Evolutionary conservation across 2,329 filamentous ascomycete genomes (phyloP), one percentile per base, ranked within the genome.

Genomic region (Neopestalotiopsis clavispora): DNA sequence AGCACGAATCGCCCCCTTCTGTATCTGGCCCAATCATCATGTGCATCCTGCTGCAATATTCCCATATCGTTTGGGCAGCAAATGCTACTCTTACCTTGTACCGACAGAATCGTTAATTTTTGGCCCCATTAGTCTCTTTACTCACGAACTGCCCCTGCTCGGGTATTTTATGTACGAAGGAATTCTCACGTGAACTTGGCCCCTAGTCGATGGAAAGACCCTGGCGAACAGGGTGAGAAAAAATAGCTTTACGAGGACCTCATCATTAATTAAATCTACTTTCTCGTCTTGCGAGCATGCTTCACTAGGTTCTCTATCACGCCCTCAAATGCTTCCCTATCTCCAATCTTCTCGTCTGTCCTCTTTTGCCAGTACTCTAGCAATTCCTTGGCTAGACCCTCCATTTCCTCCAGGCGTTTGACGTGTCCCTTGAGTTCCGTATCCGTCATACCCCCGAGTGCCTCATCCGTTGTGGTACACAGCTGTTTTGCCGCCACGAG

Each of bases 241-340:
- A 10, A 38, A 38, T 38, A 10, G 10, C 6, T 10, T 38, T 38
- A 10, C 10, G 6, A 38, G 34, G 34, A 38, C 34, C 34, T 38
- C 34, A 38, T 38, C 34, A 38, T 38, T 38, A 38, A 61, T 61
- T 42, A 64, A n/a, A 42, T 56, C 56, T 64, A 94, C 81, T 95
- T 96, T 77, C 94, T 88, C 68, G 94, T 90, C 82, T 95, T 94
- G 79, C 94, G 87, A 64, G 94, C 94, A 82, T 97, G 94, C 80
- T 94, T 96, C 58, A 98, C 95, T 72, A 98, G 81, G 79, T 97
- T 98, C 82, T 97, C 95, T 86, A 98, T 98, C 17, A 98, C 95
- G 0, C 94, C 94, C 78, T 98, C 95, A 79, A 98, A 96, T 2
- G 94, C 94, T 78, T 98, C 95, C 74, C 96, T 91, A 78, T 98